These are phyloP conservation scores for Chaetomium olivaceum DNA, from an alignment of 2,329 filamentous ascomycete species.

Conservation along the genomic window DNA sequence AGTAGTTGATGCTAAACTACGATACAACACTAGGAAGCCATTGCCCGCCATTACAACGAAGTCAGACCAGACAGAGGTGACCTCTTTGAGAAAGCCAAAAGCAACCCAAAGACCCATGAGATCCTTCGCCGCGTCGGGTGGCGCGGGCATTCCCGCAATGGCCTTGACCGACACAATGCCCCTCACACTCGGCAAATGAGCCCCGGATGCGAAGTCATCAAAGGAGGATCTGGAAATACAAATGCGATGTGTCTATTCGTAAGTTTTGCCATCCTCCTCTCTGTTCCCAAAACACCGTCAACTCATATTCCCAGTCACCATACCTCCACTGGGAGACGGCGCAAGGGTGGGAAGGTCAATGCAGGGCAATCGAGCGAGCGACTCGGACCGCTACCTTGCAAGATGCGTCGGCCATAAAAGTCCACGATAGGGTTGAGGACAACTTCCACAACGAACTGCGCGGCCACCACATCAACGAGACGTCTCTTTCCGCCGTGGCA, in stretches of 20 bases:
- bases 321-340: slow-evolving; percentile 1
- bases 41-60: slow-evolving; percentile 2
- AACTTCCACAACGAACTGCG: background rate
- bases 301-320: background rate
- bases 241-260: background rate
- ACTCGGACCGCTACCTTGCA: background rate
- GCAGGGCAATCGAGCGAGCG: background rate
- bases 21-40: background rate
- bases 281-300: too few species aligned
- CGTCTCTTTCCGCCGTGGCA: background rate
- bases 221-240: background rate
- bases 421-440: background rate
- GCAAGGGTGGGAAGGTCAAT: background rate
- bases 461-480: background rate
- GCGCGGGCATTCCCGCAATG: background rate
- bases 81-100: background rate
- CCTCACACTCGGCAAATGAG: background rate
- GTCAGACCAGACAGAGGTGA: background rate
- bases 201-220: background rate
- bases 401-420: background rate
- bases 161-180: background rate
- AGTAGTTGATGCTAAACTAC: background rate
- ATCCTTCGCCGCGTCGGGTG: background rate
- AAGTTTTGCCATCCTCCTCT: background rate
- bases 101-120: background rate